Conservation (phyloP, 768 basidiomycete genomes). For the Chalciporus piperatus region DNA sequence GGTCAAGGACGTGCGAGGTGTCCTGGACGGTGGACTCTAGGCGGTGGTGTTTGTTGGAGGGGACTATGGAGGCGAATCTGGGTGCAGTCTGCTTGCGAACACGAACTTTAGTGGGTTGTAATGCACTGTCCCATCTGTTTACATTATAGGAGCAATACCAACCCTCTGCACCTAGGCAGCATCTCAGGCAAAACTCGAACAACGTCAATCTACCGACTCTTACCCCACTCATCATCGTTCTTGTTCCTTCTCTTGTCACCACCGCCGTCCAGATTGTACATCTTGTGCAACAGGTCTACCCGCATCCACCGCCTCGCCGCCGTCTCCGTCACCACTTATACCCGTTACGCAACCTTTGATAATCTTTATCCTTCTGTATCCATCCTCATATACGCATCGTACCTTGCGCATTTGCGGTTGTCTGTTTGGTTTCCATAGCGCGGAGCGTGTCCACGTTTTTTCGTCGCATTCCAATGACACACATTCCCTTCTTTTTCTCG, state of each 20-base stretch:
- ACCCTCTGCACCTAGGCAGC: slow-evolving; percentile 17
- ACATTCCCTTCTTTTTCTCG: slow-evolving; percentile 12
- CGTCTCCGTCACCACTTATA: slow-evolving; percentile 21
- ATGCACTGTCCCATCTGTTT: slow-evolving; percentile 26
- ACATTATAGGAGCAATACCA: slow-evolving; percentile 31
- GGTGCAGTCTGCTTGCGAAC: slow-evolving; percentile 20
- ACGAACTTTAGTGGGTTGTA: slow-evolving; percentile 28
- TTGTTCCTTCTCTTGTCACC: neutral
- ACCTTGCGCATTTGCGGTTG: slow-evolving; percentile 19
- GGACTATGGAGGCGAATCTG: slow-evolving; percentile 13
- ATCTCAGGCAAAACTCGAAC: slow-evolving; percentile 4
- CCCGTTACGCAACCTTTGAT: slow-evolving; percentile 28
- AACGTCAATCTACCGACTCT: slow-evolving; percentile 1
- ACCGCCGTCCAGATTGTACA: slow-evolving; percentile 16
- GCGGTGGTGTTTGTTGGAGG: slow-evolving; percentile 20
- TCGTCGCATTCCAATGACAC: slow-evolving; percentile 9
- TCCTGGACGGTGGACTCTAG: slow-evolving; percentile 82
- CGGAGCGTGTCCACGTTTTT: slow-evolving; percentile 16
- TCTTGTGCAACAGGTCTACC: slow-evolving; percentile 21
- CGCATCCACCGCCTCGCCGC: slow-evolving; percentile 7
- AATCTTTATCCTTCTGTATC: slow-evolving; percentile 35
- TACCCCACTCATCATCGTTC: slow-evolving; percentile 2
- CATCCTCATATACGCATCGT: slow-evolving; percentile 30
- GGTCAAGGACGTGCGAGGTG: slow-evolving; percentile 88
- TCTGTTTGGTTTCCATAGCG: slow-evolving; percentile 14